Base-by-base conservation (phyloP, 176 grass and related monocot species). In the Aegilops umbellulata region DNA sequence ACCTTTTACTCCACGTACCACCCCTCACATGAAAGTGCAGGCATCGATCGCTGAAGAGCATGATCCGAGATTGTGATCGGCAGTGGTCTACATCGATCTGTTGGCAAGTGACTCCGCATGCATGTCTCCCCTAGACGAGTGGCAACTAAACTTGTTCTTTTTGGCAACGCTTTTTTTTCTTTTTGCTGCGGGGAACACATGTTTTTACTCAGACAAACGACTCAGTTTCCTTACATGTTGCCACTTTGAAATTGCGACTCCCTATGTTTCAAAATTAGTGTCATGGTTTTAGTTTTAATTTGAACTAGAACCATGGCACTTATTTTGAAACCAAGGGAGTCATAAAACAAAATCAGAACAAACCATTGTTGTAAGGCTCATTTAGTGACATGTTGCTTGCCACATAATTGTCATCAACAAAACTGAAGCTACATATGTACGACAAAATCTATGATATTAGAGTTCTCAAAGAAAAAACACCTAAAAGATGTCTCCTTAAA, bases 1-100 rank as follows among this genome's bases (percentile, higher is more conserved):
- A 51, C 60, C 27, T 83, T 83, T 26, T 13, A n/a, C 44, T 47
- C 32, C 55, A 58, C 55, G 55, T 58, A 42, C 46, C n/a, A 25
- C 68, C 26, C 19, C 32, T 84, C 83, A 77, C 72, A 85, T 85
- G 83, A 85, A 85, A 64, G 25, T 61, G 58, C 58, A 76, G 36
- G 66, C 25, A 66, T 80, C 31, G 35, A 41, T 38, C 49, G 14
- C 5, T 60, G 19, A 39, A 4, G 51, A 41, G 47, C 47, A 58
- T 35, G 58, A 80, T 42, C 51, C 34, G 10, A n/a, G 23, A 65
- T 11, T n/a, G 19, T 74, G 34, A 83, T 24, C 16, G 25, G 44
- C 42, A 13, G 42, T 14, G 49, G 16, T 13, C 49, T 83, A 31
- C 46, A 69, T n/a, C 31, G 23, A 58, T 58, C 7, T 58, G 9